These are phyloP conservation scores for Bryoerythrophyllum caledonicum DNA, from an alignment of 225 moss, liverwort and hornwort genomes.

Conservation along the genomic window DNA sequence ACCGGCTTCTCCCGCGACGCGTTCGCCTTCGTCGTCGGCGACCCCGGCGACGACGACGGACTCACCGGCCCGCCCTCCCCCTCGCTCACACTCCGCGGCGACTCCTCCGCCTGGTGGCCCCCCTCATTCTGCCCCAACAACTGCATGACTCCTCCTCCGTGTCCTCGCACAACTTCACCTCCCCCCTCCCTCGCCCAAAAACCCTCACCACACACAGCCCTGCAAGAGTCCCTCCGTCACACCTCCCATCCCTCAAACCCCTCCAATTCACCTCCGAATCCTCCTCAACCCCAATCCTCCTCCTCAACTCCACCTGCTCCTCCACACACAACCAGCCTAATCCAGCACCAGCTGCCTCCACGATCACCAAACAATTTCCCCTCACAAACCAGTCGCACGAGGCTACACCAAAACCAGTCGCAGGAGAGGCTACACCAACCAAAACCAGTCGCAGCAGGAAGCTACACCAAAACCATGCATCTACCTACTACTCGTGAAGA, in stretches of 20 bases:
- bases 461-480: no score
- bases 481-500: no score
- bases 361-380: no score
- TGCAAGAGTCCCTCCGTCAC: neutral
- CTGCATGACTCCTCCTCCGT: constrained; percentile 25
- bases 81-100: constrained; percentile 5
- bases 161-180: neutral
- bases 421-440: no score
- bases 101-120: neutral
- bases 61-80: constrained; percentile 10
- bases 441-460: no score
- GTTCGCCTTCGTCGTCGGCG: constrained; percentile 23
- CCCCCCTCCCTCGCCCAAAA: neutral
- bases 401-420: no score
- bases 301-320: neutral
- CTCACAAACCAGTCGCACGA: no score
- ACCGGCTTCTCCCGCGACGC: constrained; percentile 31
- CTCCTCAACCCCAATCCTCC: no score
- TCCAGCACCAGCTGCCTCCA: neutral
- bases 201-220: neutral
- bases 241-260: constrained; percentile 7
- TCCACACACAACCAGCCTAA: neutral
- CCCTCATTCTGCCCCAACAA: constrained; percentile 27
- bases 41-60: constrained; percentile 28
- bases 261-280: neutral